These are phyloP conservation scores for Vigna unguiculata DNA, from an alignment of 306 rosid species.

Conservation along the genomic window DNA sequence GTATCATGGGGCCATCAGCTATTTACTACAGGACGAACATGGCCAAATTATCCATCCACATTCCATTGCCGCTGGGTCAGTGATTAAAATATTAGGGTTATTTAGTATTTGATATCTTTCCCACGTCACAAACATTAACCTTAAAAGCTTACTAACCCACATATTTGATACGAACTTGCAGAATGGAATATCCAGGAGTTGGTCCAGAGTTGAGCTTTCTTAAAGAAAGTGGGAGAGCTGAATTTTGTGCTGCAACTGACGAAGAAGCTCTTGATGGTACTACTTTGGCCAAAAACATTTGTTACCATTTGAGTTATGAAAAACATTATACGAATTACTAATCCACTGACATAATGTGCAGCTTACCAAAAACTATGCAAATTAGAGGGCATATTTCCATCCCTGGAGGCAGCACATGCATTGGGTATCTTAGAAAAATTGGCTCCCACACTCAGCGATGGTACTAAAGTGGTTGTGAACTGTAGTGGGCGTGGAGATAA, in stretches of 20 bases:
- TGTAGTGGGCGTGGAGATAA: conserved; percentile 74
- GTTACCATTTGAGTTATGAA: no score
- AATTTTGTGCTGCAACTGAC: conserved; percentile 60
- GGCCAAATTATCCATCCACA: conserved; percentile 69
- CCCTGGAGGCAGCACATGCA: conserved; percentile 76
- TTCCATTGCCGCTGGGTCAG: conserved; percentile 64
- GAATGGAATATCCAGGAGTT: conserved; percentile 78
- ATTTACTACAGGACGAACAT: conserved; percentile 64
- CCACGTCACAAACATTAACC: no score
- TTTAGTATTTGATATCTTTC: no score
- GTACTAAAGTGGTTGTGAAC: conserved; percentile 63
- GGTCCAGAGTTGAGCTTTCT: conserved; percentile 77
- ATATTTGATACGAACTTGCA: conserved; percentile 6
- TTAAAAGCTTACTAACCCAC: no score
- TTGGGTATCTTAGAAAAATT: conserved; percentile 61
- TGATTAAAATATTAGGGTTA: no score
- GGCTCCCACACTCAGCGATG: conserved; percentile 48
- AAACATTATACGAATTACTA: no score
- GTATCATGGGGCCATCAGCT: conserved; percentile 67
- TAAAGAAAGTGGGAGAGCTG: conserved; percentile 71
- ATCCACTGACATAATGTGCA: conserved; percentile 18
- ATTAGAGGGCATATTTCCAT: conserved; percentile 74
- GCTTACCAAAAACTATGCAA: conserved; percentile 62
- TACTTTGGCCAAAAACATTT: no score
- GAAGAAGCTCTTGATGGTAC: conserved; percentile 71